These are phyloP conservation scores for Carex cristatella DNA, from an alignment of 176 grass and related monocot genomes.

Conservation along the genomic window DNA sequence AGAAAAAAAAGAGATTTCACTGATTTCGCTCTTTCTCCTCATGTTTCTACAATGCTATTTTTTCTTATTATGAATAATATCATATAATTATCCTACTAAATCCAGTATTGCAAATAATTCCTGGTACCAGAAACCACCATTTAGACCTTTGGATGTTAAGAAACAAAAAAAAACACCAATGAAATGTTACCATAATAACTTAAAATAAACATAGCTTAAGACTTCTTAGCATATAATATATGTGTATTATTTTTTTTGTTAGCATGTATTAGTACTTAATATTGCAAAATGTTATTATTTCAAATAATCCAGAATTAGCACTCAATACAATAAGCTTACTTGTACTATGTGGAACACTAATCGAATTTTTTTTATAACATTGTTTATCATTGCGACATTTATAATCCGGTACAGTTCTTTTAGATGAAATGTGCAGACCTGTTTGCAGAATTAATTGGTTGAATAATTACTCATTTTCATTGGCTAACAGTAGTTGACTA, in stretches of 20 bases:
- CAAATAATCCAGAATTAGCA: background rate
- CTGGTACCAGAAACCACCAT: background rate
- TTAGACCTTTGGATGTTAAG: background rate
- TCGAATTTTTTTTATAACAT: background rate
- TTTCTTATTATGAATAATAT: background rate
- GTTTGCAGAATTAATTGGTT: background rate
- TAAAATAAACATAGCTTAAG: background rate
- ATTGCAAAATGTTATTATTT: background rate
- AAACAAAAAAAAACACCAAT: background rate
- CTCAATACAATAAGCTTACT: background rate
- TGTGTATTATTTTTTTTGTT: background rate
- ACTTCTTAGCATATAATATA: background rate
- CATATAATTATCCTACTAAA: background rate
- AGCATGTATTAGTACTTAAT: background rate
- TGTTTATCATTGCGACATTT: background rate
- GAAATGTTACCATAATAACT: background rate
- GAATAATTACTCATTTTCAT: background rate
- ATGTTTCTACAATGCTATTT: background rate
- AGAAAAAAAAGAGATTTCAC: background rate
- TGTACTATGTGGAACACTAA: background rate
- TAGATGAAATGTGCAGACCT: constrained; percentile 3
- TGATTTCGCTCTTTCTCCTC: background rate
- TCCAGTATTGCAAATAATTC: background rate
- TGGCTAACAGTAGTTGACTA: constrained; percentile 8
- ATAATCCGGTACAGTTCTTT: background rate